A percentile compares a stretch with the other conserved stretches of the same genome.
Evolutionary conservation across 345 rosid species (phyloP).

Genomic region (Fremontodendron californicum): DNA sequence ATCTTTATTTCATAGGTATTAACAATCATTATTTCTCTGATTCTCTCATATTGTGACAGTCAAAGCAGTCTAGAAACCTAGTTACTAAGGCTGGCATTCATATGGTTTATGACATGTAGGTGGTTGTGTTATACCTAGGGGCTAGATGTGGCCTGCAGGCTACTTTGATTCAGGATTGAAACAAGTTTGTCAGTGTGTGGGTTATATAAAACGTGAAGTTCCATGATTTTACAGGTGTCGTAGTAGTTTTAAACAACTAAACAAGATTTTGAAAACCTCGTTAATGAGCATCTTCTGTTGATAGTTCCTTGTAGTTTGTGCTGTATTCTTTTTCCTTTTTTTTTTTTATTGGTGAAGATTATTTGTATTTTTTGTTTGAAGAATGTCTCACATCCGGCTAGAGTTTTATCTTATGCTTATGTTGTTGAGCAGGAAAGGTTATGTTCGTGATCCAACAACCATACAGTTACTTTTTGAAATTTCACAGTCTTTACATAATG

Average conservation of each 20-base stretch:
- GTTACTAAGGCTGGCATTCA: background rate
- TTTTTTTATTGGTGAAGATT: background rate
- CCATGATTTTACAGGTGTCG: background rate
- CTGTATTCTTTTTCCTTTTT: background rate
- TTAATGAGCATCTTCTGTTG: background rate
- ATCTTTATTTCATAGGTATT: background rate
- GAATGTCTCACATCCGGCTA: conserved; percentile 1
- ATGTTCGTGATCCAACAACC: conserved; percentile 48
- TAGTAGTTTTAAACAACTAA: background rate
- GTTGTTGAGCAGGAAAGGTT: conserved; percentile 55
- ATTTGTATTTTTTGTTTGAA: conserved; percentile 11
- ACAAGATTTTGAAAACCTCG: background rate
- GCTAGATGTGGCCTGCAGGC: background rate
- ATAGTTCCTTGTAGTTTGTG: background rate
- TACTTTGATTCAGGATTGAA: background rate
- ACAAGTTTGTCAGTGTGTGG: background rate
- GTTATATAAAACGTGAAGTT: background rate
- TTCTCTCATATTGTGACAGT: no score
- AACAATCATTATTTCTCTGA: background rate
- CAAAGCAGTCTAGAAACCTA: conserved; percentile 4
- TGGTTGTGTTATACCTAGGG: background rate
- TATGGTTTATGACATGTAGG: background rate
- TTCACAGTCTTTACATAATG: conserved; percentile 61
- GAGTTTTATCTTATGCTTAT: conserved; percentile 9
- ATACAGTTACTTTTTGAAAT: conserved; percentile 73